A percentile compares a stretch with the other conserved stretches of the same genome.
phyloP scores from a whole-genome alignment of 73 alveolate genomes.

The Loxodes magnus region DNA sequence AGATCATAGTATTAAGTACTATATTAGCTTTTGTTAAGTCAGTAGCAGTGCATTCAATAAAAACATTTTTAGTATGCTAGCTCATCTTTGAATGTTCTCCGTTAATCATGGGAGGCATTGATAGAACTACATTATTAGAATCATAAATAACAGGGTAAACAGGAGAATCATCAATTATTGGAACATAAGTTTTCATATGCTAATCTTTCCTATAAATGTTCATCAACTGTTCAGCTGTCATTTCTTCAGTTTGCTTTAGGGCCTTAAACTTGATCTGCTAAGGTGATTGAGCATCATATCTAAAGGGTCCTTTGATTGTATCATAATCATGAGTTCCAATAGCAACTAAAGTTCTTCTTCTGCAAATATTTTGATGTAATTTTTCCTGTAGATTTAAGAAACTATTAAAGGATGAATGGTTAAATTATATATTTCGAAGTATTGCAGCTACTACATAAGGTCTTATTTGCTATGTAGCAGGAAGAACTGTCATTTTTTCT shows the following conservation, averaged over 20 bases:
- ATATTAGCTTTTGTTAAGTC: slow-evolving; percentile 65
- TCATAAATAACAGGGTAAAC: slow-evolving; percentile 92
- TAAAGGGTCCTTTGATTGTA: slow-evolving; percentile 87
- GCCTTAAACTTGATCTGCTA: slow-evolving; percentile 80
- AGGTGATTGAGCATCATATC: slow-evolving; percentile 79
- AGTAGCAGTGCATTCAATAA: slow-evolving; percentile 42
- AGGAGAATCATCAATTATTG: slow-evolving; percentile 88
- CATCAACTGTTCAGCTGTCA: slow-evolving; percentile 39
- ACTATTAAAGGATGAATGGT: slow-evolving; percentile 41
- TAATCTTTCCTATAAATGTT: slow-evolving; percentile 17
- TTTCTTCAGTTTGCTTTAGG: slow-evolving; percentile 73
- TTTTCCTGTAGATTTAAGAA: slow-evolving; percentile 90
- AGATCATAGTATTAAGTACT: slow-evolving; percentile 56
- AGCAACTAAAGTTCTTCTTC: slow-evolving; percentile 80
- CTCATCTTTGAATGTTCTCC: slow-evolving; percentile 97
- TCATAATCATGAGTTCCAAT: slow-evolving; percentile 98
- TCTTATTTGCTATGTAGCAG: slow-evolving; percentile 17
- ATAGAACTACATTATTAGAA: slow-evolving; percentile 74
- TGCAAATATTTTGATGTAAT: slow-evolving; percentile 94
- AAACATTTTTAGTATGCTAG: slow-evolving; percentile 84
- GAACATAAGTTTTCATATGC: slow-evolving; percentile 82
- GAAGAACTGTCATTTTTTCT: slow-evolving; percentile 1
- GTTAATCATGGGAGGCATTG: slow-evolving; percentile 98
- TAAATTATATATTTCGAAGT: slow-evolving; percentile 60
- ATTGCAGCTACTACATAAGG: slow-evolving; percentile 85